Evolutionary conservation across 1,284 basidiomycete genomes (phyloP), one percentile per base, ranked within the genome.

Genomic region (Vanrija sp.): DNA sequence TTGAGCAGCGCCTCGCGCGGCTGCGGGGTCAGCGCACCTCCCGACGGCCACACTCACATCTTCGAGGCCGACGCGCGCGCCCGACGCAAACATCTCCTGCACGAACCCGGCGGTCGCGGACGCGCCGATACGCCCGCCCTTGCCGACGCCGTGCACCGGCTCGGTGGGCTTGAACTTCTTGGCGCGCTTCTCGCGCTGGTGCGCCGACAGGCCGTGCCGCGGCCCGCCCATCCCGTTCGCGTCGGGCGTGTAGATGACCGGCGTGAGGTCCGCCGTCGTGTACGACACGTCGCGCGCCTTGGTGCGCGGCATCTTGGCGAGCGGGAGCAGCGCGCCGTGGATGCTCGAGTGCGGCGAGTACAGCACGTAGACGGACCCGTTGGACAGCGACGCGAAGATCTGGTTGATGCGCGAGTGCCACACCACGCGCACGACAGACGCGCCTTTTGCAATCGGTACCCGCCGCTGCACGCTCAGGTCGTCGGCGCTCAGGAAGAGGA

Each of bases 351-450:
- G 78, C 2, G 92, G 90, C 43, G 91, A 94, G 78, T 98, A 98
- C 48, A 95, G 81, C 52, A 98, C 89, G 55, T 86, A 84, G 63
- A 97, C 86, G 56, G 86, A 81, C 25, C 95, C 96, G 62, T 85
- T 89, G n/a, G 93, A 89, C 49, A 91, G 80, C 1, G 91, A 87
- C 26, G 87, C 83, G 52, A 96, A 80, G 68, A 97, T 89, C 34
- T 34, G 94, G 78, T 97, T 97, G 79, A 97, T 96, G 75, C 90
- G 89, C n/a, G 90, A 85, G 78, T 96, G 94, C 93, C 93, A 97
- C 28, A 83, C 78, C 1, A 96, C 88, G 65, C 86, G 88, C 54
- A 97, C 88, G 6, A 94, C 91, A 26, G 87, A 90, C 7, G 55
- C 53, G 81, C 87, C 76, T 84, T 85, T 72, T 78, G 86, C 65